Conservation (phyloP, 352 stramenopile species). For the Phytophthora fragariaefolia region DNA sequence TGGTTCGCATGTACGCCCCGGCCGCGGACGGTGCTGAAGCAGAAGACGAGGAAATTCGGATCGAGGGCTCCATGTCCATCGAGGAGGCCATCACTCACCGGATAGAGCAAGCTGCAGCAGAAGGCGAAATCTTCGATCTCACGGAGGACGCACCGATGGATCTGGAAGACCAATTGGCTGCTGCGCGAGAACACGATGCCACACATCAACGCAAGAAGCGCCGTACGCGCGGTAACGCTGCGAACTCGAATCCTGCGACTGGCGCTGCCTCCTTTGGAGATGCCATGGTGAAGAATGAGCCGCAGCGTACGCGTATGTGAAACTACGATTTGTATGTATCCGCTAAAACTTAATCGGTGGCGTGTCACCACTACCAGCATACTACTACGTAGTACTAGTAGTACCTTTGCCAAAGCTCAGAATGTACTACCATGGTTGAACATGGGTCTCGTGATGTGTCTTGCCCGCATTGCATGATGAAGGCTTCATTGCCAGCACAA, state of each 20-base stretch:
- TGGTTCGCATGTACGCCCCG: conserved; percentile 61
- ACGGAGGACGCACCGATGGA: conserved; percentile 61
- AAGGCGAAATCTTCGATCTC: conserved; percentile 73
- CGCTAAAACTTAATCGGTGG: conserved; percentile 3
- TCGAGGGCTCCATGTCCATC: conserved; percentile 74
- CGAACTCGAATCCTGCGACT: neutral
- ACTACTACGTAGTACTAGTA: too few species aligned
- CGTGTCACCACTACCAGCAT: neutral
- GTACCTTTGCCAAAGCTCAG: neutral
- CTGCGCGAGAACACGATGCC: conserved; percentile 27
- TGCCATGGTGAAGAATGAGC: conserved; percentile 35
- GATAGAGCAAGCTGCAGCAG: conserved; percentile 53
- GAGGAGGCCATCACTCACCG: conserved; percentile 75
- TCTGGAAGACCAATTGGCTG: conserved; percentile 40
- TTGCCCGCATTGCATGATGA: neutral
- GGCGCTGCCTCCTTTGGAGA: neutral
- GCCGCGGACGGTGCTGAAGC: conserved; percentile 29
- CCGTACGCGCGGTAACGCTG: conserved; percentile 21
- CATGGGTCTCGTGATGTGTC: neutral
- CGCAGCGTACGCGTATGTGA: conserved; percentile 7
- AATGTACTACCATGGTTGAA: neutral
- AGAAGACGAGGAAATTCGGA: conserved; percentile 69
- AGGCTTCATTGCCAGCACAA: neutral
- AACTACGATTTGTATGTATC: neutral
- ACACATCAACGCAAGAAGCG: conserved; percentile 44